Conservation (phyloP, 2,329 filamentous ascomycete genomes). For the Calonectria pteridis region DNA sequence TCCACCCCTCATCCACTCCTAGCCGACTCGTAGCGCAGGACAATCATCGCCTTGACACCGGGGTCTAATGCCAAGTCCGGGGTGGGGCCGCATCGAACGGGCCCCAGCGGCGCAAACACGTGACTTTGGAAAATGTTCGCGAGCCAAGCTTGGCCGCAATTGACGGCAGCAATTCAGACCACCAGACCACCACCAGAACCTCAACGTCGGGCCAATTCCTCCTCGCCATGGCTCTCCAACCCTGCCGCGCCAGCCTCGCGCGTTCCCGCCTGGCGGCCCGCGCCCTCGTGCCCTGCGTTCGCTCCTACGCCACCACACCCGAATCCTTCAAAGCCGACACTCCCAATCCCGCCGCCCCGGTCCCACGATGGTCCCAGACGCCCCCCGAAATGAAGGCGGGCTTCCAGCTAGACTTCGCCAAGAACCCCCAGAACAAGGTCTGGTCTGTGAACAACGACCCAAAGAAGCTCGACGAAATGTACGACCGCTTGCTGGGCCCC, state of each 20-base stretch:
- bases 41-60: background rate
- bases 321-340: constrained; percentile 43
- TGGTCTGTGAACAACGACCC: constrained; percentile 84
- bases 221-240: constrained; percentile 49
- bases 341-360: constrained; percentile 22
- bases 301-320: constrained; percentile 47
- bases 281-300: constrained; percentile 39
- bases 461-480: constrained; percentile 79
- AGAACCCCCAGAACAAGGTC: constrained; percentile 62
- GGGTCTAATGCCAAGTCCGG: constrained; percentile 20
- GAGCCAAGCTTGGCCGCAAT: constrained; percentile 33
- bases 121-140: constrained; percentile 51
- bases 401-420: constrained; percentile 71
- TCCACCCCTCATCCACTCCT: too few species aligned
- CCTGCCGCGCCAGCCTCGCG: constrained; percentile 47
- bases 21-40: background rate
- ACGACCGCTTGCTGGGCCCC: constrained; percentile 79
- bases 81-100: constrained; percentile 36
- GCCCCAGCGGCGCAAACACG: constrained; percentile 36
- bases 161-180: constrained; percentile 10
- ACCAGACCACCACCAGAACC: constrained; percentile 24
- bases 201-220: constrained; percentile 26
- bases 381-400: constrained; percentile 78
- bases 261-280: constrained; percentile 42
- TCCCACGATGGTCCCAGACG: constrained; percentile 78